Conservation (phyloP, 176 grass and related monocot species). For the Phoenix dactylifera region DNA sequence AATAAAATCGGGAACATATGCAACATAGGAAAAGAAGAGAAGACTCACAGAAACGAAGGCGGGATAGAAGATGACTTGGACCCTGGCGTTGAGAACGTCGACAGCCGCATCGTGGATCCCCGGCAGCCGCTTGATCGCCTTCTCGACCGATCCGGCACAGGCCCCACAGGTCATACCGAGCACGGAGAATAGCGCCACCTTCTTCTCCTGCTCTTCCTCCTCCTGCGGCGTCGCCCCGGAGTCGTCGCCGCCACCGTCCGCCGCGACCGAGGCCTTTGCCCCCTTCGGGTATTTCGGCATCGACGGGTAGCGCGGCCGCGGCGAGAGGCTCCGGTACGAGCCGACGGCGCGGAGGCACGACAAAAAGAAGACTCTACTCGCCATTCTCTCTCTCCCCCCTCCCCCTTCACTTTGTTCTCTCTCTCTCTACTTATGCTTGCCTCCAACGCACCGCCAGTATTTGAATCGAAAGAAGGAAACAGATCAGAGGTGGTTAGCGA, state of each 20-base stretch:
- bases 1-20: no score
- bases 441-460: no score
- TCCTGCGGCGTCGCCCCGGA: slow-evolving; percentile 28
- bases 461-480: no score
- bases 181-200: slow-evolving; percentile 54
- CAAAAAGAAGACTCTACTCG: slow-evolving; percentile 11
- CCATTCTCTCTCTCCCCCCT: background rate
- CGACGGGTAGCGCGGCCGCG: slow-evolving; percentile 17
- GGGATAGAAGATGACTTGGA: slow-evolving; percentile 75
- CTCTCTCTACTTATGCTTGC: no score
- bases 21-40: background rate
- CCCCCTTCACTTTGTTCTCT: no score
- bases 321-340: slow-evolving; percentile 1
- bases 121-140: slow-evolving; percentile 81
- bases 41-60: slow-evolving; percentile 68
- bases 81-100: slow-evolving; percentile 67
- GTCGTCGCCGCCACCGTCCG: slow-evolving; percentile 19
- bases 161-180: slow-evolving; percentile 77
- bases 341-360: slow-evolving; percentile 32
- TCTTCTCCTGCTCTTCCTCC: slow-evolving; percentile 25
- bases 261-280: background rate
- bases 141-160: slow-evolving; percentile 87
- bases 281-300: slow-evolving; percentile 7
- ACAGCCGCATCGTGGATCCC: slow-evolving; percentile 83
- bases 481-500: no score